phyloP scores from a whole-genome alignment of 2,329 filamentous ascomycete genomes.

The Exophiala aquamarina region DNA sequence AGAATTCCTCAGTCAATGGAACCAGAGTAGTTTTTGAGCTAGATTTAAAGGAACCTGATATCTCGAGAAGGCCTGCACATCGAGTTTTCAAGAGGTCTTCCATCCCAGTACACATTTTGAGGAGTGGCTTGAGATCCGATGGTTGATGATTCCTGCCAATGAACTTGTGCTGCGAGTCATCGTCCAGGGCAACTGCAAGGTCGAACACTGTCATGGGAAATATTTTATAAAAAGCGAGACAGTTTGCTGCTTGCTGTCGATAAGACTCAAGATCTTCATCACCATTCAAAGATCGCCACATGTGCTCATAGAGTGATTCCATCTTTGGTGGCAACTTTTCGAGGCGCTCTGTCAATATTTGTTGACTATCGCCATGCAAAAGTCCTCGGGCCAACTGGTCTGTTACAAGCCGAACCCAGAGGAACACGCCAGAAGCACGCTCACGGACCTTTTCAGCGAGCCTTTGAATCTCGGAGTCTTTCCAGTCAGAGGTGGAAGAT shows the following conservation, averaged over 20 bases:
- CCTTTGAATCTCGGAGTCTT: neutral
- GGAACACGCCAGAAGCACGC: slow-evolving; percentile 7
- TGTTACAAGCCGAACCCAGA: slow-evolving; percentile 11
- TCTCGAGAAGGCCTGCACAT: slow-evolving; percentile 10
- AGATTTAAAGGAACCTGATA: too few species aligned
- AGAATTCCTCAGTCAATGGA: too few species aligned
- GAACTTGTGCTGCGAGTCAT: neutral
- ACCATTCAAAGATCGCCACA: slow-evolving; percentile 4
- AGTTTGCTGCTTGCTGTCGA: slow-evolving; percentile 4
- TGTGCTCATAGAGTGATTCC: slow-evolving; percentile 7
- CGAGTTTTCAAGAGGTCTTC: neutral
- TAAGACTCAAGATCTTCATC: slow-evolving; percentile 3
- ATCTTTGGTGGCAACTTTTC: slow-evolving; percentile 5
- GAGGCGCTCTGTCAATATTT: neutral
- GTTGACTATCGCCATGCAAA: neutral
- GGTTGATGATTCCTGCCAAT: neutral
- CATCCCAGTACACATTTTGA: neutral
- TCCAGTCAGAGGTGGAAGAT: neutral
- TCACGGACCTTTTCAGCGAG: slow-evolving; percentile 1
- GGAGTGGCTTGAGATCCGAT: neutral
- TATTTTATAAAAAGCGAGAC: slow-evolving; percentile 2
- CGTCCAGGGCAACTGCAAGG: neutral
- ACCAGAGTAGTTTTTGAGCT: too few species aligned
- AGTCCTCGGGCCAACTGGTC: slow-evolving; percentile 3
- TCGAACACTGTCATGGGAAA: neutral